Base-by-base conservation (phyloP, 345 rosid species). In the Populus alba region DNA sequence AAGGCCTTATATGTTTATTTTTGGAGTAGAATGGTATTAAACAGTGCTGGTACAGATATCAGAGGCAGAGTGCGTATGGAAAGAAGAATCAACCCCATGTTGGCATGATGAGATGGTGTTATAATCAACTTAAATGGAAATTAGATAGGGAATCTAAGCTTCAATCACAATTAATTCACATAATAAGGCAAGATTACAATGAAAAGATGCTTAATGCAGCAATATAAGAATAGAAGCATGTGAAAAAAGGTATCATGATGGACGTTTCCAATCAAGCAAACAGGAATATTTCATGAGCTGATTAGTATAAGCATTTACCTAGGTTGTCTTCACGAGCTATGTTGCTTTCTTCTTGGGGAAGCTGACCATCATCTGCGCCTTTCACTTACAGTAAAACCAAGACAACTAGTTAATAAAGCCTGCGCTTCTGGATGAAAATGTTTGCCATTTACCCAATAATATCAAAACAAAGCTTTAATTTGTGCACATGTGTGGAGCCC, bases 301-400 rank as follows among this genome's bases (percentile, higher is more conserved):
- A 67, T 35, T 62, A 29, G 31, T 49, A 23, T 67, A 59, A 49
- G 68, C 62, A 74, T 57, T 77, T 71, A 80, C 83, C 83, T 29
- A 66, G 75, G 80, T 74, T 80, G 77, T 71, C 81, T 45, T 83
- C 83, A 66, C 17, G 75, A 71, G 77, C 67, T 38, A 80, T 33
- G 49, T 68, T 49, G 75, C 68, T 70, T 25, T 81, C 81, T 71
- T 74, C 78, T 66, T 35, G 23, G 39, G 61, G 79, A 75, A 74
- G 71, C 41, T 35, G 81, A 66, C 63, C 71, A 53, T 57, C 71
- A 57, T 77, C 79, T 61, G 79, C 33, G 75, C 78, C 62, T 78
- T 71, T 75, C 61, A 68, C 81, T 77, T 69, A 75, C 70, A 66
- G 27, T 15, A n/a, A 75, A 76, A 27, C 69, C 72, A 74, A 17